Evolutionary conservation across 1,284 basidiomycete species (phyloP), one percentile per base, ranked within the genome.

Genomic region (Fistulina hepatica): DNA sequence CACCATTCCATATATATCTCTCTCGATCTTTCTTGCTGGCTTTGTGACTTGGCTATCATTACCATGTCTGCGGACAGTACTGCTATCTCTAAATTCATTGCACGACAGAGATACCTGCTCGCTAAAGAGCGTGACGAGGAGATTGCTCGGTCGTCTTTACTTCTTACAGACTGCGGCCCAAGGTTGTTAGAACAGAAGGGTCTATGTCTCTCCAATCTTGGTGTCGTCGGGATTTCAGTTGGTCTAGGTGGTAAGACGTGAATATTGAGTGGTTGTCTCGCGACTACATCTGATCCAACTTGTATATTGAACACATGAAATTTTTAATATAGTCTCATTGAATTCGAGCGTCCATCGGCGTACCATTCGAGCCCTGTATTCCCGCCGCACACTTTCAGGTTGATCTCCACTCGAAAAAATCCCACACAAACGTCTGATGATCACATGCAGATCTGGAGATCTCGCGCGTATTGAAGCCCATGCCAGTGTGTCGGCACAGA

Each of bases 161-260:
- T 94, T 21, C 70, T 92, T 27, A 82, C 85, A 4, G 89, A 89
- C 44, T 91, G 86, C 52, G 71, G 81, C 4, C 82, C 83, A 0
- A 89, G 80, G 50, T 62, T 93, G 9, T 69, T 97, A 12, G 91
- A 95, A 56, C 80, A 85, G 48, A 81, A 86, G 48, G 92, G 92
- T 1, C 64, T 97, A 5, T 81, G 86, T 2, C 58, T 95, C 1
- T 73, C 75, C 21, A 77, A 79, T 21, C 64, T 97, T 7, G 77
- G 81, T 0, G 66, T 91, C 1, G 67, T 72, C 2, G 69, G 68
- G 15, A 67, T 91, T 17, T 75, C 71, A 33, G 70, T 94, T 20
- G 92, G 91, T 2, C 66, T 95, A 2, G 92, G 91, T 20, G 91
- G 89, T 17, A 94, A 93, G 65, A 90, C 77, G 84, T 93, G 55